Evolutionary conservation across 108 stramenopile genomes (phyloP).

Genomic region (Nitzschia inconspicua): DNA sequence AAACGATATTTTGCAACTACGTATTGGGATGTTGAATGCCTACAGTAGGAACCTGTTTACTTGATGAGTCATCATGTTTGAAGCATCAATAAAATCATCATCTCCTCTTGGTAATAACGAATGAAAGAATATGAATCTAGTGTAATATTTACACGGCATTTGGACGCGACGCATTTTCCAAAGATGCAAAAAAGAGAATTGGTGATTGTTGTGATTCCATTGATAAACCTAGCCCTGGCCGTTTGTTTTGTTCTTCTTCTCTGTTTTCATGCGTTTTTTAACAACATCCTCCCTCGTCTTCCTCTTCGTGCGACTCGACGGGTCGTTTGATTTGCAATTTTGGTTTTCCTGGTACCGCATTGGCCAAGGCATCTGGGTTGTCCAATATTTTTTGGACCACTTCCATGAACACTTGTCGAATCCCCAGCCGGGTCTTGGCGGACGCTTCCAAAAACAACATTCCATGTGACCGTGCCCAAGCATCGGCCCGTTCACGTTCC

Average conservation of each 20-base stretch:
- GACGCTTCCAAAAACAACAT: conserved; percentile 97
- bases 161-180: no score
- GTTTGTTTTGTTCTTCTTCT: not conserved
- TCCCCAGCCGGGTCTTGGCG: conserved; percentile 91
- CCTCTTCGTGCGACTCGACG: conserved; percentile 6
- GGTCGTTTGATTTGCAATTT: conserved; percentile 52
- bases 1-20: no score
- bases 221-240: not conserved
- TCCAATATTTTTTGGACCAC: conserved; percentile 97
- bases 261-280: not conserved
- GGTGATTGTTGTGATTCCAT: no score
- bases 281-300: conserved; percentile 34
- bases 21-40: no score
- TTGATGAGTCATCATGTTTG: no score
- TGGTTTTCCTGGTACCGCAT: conserved; percentile 86
- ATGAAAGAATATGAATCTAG: no score
- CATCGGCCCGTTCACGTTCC: conserved; percentile 83
- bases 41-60: no score
- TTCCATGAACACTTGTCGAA: conserved; percentile 92
- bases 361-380: conserved; percentile 89
- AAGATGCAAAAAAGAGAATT: no score
- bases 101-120: no score
- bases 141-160: no score
- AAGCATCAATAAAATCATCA: no score
- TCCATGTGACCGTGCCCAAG: conserved; percentile 91